Percentiles rank a stretch among this genome's conserved stretches.
Evolutionary conservation across 305 asterid genomes (phyloP).

Genomic region (Monarda citriodora): DNA sequence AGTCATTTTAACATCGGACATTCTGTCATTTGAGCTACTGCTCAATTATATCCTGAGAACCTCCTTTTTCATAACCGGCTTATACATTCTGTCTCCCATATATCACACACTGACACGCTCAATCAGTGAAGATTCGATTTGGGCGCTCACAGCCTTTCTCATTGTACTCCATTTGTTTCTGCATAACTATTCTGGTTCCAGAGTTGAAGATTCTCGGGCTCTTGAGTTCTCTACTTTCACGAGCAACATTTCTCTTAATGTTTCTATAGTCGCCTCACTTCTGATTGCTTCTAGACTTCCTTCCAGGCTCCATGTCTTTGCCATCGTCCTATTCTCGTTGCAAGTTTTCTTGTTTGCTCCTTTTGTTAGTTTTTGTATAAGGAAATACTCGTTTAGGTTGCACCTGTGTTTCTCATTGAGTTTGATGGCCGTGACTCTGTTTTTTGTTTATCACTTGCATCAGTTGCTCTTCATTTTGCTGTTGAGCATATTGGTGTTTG

Average conservation of each 20-base stretch:
- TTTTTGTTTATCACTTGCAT: slow-evolving; percentile 51
- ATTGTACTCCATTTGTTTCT: slow-evolving; percentile 78
- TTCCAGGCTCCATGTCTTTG: slow-evolving; percentile 83
- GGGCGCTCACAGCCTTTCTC: slow-evolving; percentile 87
- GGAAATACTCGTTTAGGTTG: slow-evolving; percentile 66
- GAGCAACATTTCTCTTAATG: slow-evolving; percentile 83
- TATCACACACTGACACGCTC: slow-evolving; percentile 90
- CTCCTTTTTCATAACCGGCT: slow-evolving; percentile 73
- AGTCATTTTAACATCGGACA: slow-evolving; percentile 69
- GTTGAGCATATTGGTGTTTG: slow-evolving; percentile 56
- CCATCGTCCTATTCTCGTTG: slow-evolving; percentile 82
- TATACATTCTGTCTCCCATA: slow-evolving; percentile 77
- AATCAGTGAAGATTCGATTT: slow-evolving; percentile 88
- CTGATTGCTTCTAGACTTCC: slow-evolving; percentile 92
- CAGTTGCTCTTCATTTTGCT: slow-evolving; percentile 55
- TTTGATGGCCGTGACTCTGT: slow-evolving; percentile 54
- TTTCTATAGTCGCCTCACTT: slow-evolving; percentile 89
- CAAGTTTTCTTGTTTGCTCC: slow-evolving; percentile 95
- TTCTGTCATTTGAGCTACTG: slow-evolving; percentile 49
- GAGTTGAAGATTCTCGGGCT: slow-evolving; percentile 61
- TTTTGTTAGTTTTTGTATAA: slow-evolving; percentile 67
- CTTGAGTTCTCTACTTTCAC: slow-evolving; percentile 61
- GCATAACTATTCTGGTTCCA: slow-evolving; percentile 80
- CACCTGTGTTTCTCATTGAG: slow-evolving; percentile 65
- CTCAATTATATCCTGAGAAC: slow-evolving; percentile 65